Conservation (phyloP, 108 stramenopile species). For the Cyclotella sp. region DNA sequence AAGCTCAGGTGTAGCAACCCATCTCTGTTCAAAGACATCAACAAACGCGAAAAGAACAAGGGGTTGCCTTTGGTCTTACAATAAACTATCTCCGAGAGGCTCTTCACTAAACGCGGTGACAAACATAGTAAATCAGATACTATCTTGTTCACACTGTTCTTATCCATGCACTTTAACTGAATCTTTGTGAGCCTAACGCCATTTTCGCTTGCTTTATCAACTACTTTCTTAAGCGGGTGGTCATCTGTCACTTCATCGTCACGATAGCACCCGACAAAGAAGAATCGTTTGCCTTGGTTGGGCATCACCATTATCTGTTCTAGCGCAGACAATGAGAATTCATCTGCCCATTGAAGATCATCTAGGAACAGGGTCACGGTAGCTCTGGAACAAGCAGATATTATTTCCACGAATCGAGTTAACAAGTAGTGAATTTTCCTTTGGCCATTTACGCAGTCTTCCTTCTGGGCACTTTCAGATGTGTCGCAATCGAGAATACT, state of each 20-base stretch:
- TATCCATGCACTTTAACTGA: conserved; percentile 11
- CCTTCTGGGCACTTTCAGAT: no score
- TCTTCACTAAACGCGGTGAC: conserved; percentile 15
- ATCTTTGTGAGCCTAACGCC: conserved; percentile 2
- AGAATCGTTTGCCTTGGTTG: background rate
- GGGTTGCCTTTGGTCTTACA: conserved; percentile 37
- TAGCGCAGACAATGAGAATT: background rate
- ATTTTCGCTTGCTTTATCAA: background rate
- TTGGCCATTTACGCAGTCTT: conserved; percentile 20
- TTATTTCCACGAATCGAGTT: conserved; percentile 8
- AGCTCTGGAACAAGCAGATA: conserved; percentile 3
- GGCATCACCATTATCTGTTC: conserved; percentile 19
- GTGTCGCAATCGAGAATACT: background rate
- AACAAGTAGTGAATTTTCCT: conserved; percentile 22
- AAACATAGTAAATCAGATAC: conserved; percentile 24
- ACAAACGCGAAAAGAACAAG: conserved; percentile 19
- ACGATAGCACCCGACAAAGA: conserved; percentile 15
- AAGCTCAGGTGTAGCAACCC: conserved; percentile 7
- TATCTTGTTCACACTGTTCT: conserved; percentile 20
- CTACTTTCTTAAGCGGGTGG: background rate
- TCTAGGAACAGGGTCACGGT: conserved; percentile 27
- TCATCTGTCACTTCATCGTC: conserved; percentile 21
- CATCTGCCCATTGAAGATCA: conserved; percentile 33
- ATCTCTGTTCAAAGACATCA: conserved; percentile 9
- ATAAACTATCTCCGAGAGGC: conserved; percentile 19